Percentiles rank a stretch among this genome's conserved stretches.
These are phyloP conservation scores for Leccinum sublutescens DNA, from an alignment of 768 basidiomycete genomes.

Conservation along the genomic window DNA sequence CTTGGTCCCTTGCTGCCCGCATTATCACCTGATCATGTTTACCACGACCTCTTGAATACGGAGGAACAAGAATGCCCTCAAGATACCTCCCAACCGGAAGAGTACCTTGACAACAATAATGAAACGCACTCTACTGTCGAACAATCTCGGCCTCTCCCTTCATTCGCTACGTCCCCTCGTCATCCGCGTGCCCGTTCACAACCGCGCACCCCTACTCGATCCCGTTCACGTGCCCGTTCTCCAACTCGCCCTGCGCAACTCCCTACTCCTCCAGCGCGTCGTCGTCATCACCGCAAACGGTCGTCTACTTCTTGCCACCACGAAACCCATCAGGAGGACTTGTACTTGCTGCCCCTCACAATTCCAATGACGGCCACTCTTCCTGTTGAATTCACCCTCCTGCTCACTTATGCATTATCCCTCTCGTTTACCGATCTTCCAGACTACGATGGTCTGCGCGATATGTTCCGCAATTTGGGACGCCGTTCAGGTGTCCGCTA, in stretches of 20 bases:
- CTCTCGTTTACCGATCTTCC: conserved; percentile 88
- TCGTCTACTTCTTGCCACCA: conserved; percentile 21
- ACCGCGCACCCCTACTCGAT: conserved; percentile 17
- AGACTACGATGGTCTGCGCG: conserved; percentile 81
- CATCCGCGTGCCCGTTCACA: conserved; percentile 17
- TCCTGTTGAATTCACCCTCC: conserved; percentile 77
- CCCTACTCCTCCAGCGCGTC: conserved; percentile 20
- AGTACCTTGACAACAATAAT: conserved; percentile 7
- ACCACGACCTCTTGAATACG: conserved; percentile 4
- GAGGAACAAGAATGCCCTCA: neutral
- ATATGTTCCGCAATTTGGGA: conserved; percentile 63
- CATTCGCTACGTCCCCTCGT: conserved; percentile 8
- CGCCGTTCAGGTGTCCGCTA: conserved; percentile 49
- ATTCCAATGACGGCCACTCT: conserved; percentile 71
- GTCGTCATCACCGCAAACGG: conserved; percentile 15
- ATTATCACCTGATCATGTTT: conserved; percentile 13
- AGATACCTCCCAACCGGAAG: conserved; percentile 14
- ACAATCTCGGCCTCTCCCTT: conserved; percentile 14
- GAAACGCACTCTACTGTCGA: conserved; percentile 14
- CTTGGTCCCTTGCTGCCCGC: conserved; percentile 34
- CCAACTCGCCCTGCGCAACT: conserved; percentile 4
- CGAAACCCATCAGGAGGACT: conserved; percentile 11
- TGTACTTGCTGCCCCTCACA: conserved; percentile 13
- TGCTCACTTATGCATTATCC: conserved; percentile 74
- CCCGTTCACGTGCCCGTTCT: conserved; percentile 9